Evolutionary conservation across 2,329 filamentous ascomycete genomes (phyloP).

Genomic region (Penicillium janthinellum): DNA sequence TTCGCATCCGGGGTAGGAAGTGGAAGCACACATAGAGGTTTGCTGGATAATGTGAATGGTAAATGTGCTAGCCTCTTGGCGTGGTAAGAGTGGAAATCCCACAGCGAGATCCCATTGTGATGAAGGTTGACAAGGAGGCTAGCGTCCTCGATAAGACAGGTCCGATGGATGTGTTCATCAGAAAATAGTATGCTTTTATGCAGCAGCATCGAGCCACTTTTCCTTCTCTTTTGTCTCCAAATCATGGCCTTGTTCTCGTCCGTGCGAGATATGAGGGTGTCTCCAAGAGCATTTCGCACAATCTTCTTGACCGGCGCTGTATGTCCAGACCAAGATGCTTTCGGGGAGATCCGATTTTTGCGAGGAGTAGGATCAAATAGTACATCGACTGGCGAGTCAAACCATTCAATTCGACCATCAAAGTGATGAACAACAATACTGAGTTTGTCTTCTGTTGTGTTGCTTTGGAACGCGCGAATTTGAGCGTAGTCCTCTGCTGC

Average conservation of each 20-base stretch:
- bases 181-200: constrained; percentile 70
- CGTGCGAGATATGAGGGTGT: constrained; percentile 79
- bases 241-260: constrained; percentile 76
- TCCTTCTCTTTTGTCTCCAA: constrained; percentile 69
- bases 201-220: constrained; percentile 57
- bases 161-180: constrained; percentile 73
- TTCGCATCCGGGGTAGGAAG: constrained; percentile 63
- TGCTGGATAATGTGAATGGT: constrained; percentile 64
- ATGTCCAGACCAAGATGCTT: constrained; percentile 80
- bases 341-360: constrained; percentile 61
- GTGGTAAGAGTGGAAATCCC: constrained; percentile 69
- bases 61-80: constrained; percentile 63
- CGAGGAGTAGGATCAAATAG: constrained; percentile 73
- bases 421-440: constrained; percentile 81
- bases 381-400: constrained; percentile 74
- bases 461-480: constrained; percentile 71
- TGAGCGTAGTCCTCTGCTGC: constrained; percentile 62
- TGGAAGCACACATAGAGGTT: constrained; percentile 76
- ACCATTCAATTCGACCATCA: constrained; percentile 80
- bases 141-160: constrained; percentile 75
- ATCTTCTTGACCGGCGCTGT: constrained; percentile 79
- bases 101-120: constrained; percentile 69
- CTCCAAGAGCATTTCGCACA: constrained; percentile 79
- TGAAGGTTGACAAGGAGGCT: constrained; percentile 80
- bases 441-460: constrained; percentile 62